A percentile compares a stretch with the other conserved stretches of the same genome.
Evolutionary conservation across 1,284 basidiomycete species (phyloP).

Genomic region (Bjerkandera adusta): DNA sequence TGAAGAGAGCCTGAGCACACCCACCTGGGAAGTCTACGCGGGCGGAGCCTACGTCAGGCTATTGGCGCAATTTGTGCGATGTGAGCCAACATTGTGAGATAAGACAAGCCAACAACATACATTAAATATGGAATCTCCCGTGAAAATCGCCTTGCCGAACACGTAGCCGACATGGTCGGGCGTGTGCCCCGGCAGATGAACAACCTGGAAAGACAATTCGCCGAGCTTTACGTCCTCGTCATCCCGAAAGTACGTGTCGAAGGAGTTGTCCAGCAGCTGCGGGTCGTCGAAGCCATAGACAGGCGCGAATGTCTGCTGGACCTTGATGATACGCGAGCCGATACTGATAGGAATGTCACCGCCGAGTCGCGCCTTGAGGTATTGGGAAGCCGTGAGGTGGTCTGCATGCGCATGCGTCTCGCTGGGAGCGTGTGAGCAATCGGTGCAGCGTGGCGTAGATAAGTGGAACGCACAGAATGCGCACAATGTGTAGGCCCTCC

Average conservation of each 20-base stretch:
- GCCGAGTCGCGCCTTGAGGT: constrained; percentile 32
- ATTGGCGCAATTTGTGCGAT: too few species aligned
- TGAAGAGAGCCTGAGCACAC: constrained; percentile 34
- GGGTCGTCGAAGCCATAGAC: constrained; percentile 32
- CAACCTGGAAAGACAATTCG: constrained; percentile 29
- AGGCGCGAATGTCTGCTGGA: constrained; percentile 37
- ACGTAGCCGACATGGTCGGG: constrained; percentile 39
- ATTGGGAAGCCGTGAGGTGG: constrained; percentile 39
- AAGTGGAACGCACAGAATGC: constrained; percentile 30
- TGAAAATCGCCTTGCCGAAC: constrained; percentile 38
- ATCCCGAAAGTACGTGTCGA: constrained; percentile 37
- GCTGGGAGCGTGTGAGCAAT: constrained; percentile 19
- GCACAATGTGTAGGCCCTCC: constrained; percentile 31
- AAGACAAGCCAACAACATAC: too few species aligned
- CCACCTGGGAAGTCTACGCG: constrained; percentile 41
- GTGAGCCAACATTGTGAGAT: too few species aligned
- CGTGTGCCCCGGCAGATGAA: constrained; percentile 38
- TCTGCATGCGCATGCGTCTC: constrained; percentile 44
- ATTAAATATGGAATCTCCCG: constrained; percentile 42
- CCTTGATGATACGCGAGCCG: constrained; percentile 35
- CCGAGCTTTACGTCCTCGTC: constrained; percentile 37
- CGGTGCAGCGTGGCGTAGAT: too few species aligned
- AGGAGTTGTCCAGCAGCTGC: constrained; percentile 27
- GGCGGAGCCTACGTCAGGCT: constrained; percentile 41
- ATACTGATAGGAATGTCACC: constrained; percentile 35